phyloP scores from a whole-genome alignment of 2,329 filamentous ascomycete genomes.

The Microdochium paspali region DNA sequence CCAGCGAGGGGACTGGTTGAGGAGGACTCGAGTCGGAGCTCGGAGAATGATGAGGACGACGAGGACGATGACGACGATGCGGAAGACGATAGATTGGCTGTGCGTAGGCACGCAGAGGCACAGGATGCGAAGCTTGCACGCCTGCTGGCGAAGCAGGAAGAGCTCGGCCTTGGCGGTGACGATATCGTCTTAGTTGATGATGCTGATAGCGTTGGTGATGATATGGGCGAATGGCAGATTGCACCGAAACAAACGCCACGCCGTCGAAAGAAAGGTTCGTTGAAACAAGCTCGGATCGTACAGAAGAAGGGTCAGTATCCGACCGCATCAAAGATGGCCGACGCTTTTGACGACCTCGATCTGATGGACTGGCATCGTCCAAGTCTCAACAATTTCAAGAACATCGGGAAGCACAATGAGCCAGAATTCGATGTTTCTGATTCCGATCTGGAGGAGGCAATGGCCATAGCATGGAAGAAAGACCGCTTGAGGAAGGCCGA shows the following conservation, averaged over 20 bases:
- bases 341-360: conserved; percentile 62
- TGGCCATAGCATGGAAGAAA: conserved; percentile 53
- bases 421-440: conserved; percentile 50
- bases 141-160: conserved; percentile 51
- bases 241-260: conserved; percentile 12
- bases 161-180: conserved; percentile 50
- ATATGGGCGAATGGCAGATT: conserved; percentile 16
- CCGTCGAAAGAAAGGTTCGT: conserved; percentile 17
- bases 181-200: conserved; percentile 49
- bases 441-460: conserved; percentile 52
- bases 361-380: conserved; percentile 75
- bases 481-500: conserved; percentile 64
- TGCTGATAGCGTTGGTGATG: conserved; percentile 26
- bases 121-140: conserved; percentile 55
- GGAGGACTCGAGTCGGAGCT: conserved; percentile 15
- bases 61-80: conserved; percentile 30
- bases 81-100: conserved; percentile 22
- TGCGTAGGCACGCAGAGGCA: conserved; percentile 18
- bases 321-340: conserved; percentile 29
- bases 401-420: conserved; percentile 49
- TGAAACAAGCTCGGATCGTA: conserved; percentile 13
- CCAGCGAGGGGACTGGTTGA: conserved; percentile 11
- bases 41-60: conserved; percentile 26
- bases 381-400: conserved; percentile 49
- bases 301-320: conserved; percentile 22